A percentile compares a stretch with the other conserved stretches of the same genome.
phyloP scores from a whole-genome alignment of 2,329 filamentous ascomycete genomes.

The Epichloe elymi region DNA sequence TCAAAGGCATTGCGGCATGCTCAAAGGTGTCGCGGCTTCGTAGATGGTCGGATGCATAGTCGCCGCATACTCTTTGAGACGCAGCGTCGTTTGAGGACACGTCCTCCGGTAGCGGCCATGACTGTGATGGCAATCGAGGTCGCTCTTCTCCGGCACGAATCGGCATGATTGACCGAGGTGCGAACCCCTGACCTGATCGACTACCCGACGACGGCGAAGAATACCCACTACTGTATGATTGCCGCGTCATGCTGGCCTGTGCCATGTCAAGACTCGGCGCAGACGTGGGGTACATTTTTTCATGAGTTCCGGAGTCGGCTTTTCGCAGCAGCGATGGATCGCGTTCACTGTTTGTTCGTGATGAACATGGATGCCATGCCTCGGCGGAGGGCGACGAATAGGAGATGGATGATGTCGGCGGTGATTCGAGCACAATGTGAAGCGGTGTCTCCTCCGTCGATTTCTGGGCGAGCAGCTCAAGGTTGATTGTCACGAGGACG shows the following conservation, averaged over 20 bases:
- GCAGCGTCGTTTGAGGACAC: not conserved
- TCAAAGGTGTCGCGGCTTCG: not conserved
- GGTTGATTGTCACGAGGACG: constrained; percentile 39
- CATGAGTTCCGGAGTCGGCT: not conserved
- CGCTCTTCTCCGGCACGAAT: constrained; percentile 7
- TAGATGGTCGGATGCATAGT: not conserved
- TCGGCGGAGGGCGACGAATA: not conserved
- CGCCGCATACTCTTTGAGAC: not conserved
- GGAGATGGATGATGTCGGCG: constrained; percentile 2
- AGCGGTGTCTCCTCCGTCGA: constrained; percentile 10
- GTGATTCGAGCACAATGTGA: constrained; percentile 6
- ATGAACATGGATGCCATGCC: not conserved
- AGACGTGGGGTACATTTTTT: not conserved
- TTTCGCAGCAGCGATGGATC: not conserved
- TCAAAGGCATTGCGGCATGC: not conserved
- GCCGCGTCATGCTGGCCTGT: constrained; percentile 4
- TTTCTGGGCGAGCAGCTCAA: constrained; percentile 22
- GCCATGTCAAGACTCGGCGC: constrained; percentile 1
- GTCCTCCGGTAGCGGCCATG: constrained; percentile 1
- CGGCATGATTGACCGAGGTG: constrained; percentile 4
- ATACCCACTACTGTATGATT: constrained; percentile 7
- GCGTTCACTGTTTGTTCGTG: not conserved
- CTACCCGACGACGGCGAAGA: constrained; percentile 7
- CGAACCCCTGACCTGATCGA: constrained; percentile 4
- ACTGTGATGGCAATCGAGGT: not conserved